Percentiles rank a stretch among this genome's conserved stretches.
Conservation (phyloP, 2,329 filamentous ascomycete genomes). For the Phialophora macrospora region DNA sequence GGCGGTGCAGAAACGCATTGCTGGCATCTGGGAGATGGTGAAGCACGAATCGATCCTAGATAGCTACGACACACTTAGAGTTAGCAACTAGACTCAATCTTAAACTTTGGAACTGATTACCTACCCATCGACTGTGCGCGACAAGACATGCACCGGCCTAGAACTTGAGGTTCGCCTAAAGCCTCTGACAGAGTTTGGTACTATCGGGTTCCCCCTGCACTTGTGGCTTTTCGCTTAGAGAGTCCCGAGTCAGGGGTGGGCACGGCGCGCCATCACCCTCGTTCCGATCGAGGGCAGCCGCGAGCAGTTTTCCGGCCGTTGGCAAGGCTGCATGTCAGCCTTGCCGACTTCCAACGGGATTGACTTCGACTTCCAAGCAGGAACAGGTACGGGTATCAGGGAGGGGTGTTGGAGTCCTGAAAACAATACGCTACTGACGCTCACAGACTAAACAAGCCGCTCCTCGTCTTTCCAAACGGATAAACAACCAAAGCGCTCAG, state of each 20-base stretch:
- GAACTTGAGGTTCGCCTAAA: too few species aligned
- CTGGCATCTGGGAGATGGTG: constrained; percentile 41
- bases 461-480: constrained; percentile 53
- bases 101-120: too few species aligned
- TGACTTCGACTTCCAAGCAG: not conserved
- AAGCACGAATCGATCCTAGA: constrained; percentile 40
- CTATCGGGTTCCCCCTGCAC: too few species aligned
- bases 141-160: too few species aligned
- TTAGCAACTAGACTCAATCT: too few species aligned
- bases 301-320: too few species aligned
- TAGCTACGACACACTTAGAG: not conserved
- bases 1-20: constrained; percentile 35
- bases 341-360: not conserved
- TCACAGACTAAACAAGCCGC: constrained; percentile 53
- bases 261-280: too few species aligned
- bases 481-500: constrained; percentile 54
- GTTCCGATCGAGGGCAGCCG: too few species aligned
- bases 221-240: too few species aligned
- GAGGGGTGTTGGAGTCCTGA: not conserved
- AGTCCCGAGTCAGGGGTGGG: too few species aligned
- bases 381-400: not conserved
- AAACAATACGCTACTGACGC: not conserved
- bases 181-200: too few species aligned
- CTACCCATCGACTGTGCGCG: too few species aligned
- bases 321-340: constrained; percentile 5